Evolutionary conservation across 352 stramenopile species (phyloP), one percentile per base, ranked within the genome.

Genomic region (Pythium aristosporum): DNA sequence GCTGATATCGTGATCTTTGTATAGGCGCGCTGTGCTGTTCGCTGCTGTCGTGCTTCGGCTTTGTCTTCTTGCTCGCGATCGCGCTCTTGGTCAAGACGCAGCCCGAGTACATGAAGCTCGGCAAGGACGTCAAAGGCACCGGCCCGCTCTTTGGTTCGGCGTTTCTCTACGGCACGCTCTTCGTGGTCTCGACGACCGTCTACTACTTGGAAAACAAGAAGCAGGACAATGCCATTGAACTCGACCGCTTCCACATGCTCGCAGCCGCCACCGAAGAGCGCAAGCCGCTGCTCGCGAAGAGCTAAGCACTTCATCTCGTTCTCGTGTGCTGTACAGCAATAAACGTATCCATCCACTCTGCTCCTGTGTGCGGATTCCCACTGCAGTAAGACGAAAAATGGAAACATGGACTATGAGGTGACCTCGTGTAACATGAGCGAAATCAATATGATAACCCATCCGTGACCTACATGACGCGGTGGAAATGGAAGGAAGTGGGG

Each of bases 81-180:
- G 86, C 73, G 18, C 58, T 91, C 28, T 66, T 95, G 4, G 76
- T 95, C 46, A 76, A 91, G 63, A 67, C 82, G 42, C 86, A 95
- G 61, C 86, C 86, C 11, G 68, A 95, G 67, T 95, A 92, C 73
- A 83, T 95, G 71, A 92, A 93, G 71, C 78, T 91, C 15, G 73
- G 79, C 73, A 91, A 89, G 67, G 84, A 79, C 49, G 79, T 91
- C 30, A 72, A 76, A 48, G 76, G 76, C 18, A 73, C 86, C 10
- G 62, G 70, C n/a, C 76, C 86, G 47, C 79, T 95, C 21, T 88
- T 89, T 50, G 82, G 91, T 58, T 82, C 80, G 13, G 85, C 85
- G 2, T 73, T 70, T 36, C 60, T 94, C 25, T 94, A 94, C 49
- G 85, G 76, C 12, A 80, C 75, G 50, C 67, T 90, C 13, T 91